A percentile compares a stretch with the other conserved stretches of the same genome.
Conservation (phyloP, 2,329 filamentous ascomycete species). For the Pseudonectria buxi region DNA sequence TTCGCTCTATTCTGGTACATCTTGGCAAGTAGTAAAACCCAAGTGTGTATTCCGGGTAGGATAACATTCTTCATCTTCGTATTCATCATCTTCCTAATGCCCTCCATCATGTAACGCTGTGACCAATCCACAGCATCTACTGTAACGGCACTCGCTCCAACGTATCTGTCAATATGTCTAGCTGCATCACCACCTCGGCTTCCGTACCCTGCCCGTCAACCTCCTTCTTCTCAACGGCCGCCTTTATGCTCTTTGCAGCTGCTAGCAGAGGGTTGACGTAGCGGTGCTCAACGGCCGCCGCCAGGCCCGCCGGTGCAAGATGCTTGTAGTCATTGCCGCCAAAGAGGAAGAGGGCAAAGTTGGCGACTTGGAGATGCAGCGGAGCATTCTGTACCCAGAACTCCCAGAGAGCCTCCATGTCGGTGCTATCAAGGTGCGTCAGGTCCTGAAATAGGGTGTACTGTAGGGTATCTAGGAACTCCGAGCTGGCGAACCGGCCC, state of each 20-base stretch:
- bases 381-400: slow-evolving; percentile 46
- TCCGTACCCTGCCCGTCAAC: slow-evolving; percentile 23
- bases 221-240: slow-evolving; percentile 26
- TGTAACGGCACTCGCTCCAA: slow-evolving; percentile 36
- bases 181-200: slow-evolving; percentile 29
- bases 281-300: slow-evolving; percentile 49
- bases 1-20: too few species aligned
- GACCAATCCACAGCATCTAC: slow-evolving; percentile 12
- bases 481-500: slow-evolving; percentile 42
- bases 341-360: slow-evolving; percentile 54
- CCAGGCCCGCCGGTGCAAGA: slow-evolving; percentile 50
- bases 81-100: too few species aligned
- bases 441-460: slow-evolving; percentile 55
- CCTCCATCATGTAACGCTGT: background rate
- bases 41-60: too few species aligned
- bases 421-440: slow-evolving; percentile 37
- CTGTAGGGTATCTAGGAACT: slow-evolving; percentile 53
- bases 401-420: slow-evolving; percentile 38
- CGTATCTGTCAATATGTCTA: slow-evolving; percentile 36
- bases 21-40: too few species aligned
- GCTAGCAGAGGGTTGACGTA: slow-evolving; percentile 49
- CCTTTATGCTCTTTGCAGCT: slow-evolving; percentile 32
- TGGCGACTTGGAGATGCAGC: slow-evolving; percentile 53
- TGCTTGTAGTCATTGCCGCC: slow-evolving; percentile 36
- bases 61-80: too few species aligned